These are phyloP conservation scores for Cladosporium sp. DNA, from an alignment of 2,329 filamentous ascomycete species.

Conservation along the genomic window DNA sequence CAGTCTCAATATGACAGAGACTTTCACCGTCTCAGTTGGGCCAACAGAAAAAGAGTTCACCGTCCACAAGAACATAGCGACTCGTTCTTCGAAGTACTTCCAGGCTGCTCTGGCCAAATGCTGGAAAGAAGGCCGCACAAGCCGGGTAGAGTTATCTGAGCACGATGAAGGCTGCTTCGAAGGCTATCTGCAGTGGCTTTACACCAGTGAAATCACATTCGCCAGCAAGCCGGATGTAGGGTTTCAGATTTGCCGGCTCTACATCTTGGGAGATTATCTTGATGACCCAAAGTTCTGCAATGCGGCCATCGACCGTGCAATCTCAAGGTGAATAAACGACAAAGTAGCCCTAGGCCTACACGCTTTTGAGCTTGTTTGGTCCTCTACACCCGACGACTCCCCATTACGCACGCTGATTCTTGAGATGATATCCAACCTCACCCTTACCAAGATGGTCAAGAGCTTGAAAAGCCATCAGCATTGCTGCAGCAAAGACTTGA, in stretches of 20 bases:
- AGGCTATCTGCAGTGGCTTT: slow-evolving; percentile 18
- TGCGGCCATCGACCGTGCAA: neutral
- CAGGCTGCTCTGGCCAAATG: slow-evolving; percentile 7
- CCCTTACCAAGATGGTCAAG: no score
- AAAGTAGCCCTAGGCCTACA: no score
- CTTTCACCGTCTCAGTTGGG: neutral
- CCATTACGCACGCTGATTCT: no score
- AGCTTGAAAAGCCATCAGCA: no score
- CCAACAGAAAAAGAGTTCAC: neutral
- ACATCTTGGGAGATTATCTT: neutral
- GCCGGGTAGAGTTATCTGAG: slow-evolving; percentile 12
- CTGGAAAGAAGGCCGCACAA: slow-evolving; percentile 13
- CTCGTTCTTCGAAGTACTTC: slow-evolving; percentile 13
- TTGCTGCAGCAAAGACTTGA: no score
- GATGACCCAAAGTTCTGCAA: neutral
- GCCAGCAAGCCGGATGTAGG: neutral
- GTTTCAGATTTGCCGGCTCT: neutral
- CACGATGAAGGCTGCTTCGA: slow-evolving; percentile 9
- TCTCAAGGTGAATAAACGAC: no score
- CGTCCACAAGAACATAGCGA: neutral
- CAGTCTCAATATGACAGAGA: neutral
- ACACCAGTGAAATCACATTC: slow-evolving; percentile 13
- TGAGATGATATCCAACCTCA: no score
- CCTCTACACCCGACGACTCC: no score
- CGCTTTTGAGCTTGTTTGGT: no score